Evolutionary conservation across 2,329 filamentous ascomycete species (phyloP).

Genomic region (Talaromyces amestolkiae): DNA sequence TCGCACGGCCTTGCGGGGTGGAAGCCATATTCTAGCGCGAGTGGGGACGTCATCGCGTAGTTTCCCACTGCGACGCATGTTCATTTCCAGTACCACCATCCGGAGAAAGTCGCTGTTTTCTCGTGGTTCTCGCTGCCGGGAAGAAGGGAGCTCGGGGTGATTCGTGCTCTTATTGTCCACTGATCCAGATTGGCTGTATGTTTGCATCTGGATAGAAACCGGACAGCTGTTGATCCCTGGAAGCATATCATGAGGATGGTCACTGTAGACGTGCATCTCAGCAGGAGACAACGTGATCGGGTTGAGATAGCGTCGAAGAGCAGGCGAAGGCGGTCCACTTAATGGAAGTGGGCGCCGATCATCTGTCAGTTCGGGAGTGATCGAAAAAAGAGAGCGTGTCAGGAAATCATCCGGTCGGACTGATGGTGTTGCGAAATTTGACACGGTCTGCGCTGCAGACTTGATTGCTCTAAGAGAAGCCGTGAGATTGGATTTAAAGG

Average conservation of each 20-base stretch:
- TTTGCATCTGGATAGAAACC: constrained; percentile 63
- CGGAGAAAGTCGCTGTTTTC: constrained; percentile 64
- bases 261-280: constrained; percentile 46
- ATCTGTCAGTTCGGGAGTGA: constrained; percentile 58
- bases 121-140: constrained; percentile 60
- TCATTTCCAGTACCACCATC: constrained; percentile 65
- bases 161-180: constrained; percentile 35
- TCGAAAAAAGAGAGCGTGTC: constrained; percentile 55
- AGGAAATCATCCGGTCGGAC: constrained; percentile 60
- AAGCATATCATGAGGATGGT: constrained; percentile 37
- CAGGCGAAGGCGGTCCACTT: constrained; percentile 54
- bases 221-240: constrained; percentile 37
- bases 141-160: constrained; percentile 37
- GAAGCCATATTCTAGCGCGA: constrained; percentile 59
- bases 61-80: constrained; percentile 64
- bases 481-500: constrained; percentile 63
- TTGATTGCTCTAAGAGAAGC: constrained; percentile 61
- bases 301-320: constrained; percentile 60
- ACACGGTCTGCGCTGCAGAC: constrained; percentile 60
- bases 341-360: constrained; percentile 59
- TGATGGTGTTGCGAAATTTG: constrained; percentile 54
- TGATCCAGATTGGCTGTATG: constrained; percentile 48
- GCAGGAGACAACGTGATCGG: constrained; percentile 50
- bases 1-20: constrained; percentile 47
- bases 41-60: constrained; percentile 55